These are phyloP conservation scores for Xerocomellus amylosporus DNA, from an alignment of 768 basidiomycete species.

Conservation along the genomic window DNA sequence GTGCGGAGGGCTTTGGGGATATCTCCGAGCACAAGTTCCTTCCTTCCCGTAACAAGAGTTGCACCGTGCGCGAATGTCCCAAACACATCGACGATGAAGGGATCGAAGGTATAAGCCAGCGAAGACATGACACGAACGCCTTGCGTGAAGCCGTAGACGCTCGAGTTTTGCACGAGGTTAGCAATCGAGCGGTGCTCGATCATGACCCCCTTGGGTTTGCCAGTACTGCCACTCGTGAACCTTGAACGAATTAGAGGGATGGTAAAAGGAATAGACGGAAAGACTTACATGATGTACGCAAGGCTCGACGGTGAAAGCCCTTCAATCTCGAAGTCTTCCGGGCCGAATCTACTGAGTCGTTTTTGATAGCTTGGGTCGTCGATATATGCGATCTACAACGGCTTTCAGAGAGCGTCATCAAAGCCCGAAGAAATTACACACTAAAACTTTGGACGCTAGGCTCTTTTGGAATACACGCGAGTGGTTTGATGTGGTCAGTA, in stretches of 20 bases:
- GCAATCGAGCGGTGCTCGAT: constrained; percentile 21
- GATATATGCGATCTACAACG: constrained; percentile 25
- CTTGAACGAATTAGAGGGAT: constrained; percentile 1
- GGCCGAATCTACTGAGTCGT: constrained; percentile 12
- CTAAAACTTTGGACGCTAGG: constrained; percentile 23
- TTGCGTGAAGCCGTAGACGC: constrained; percentile 21
- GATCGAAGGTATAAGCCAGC: constrained; percentile 31
- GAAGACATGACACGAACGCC: constrained; percentile 28
- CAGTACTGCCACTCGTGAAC: constrained; percentile 25
- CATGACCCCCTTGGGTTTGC: constrained; percentile 26
- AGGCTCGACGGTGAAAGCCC: constrained; percentile 21
- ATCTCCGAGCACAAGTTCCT: constrained; percentile 31
- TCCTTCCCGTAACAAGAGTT: constrained; percentile 20
- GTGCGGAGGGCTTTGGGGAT: constrained; percentile 26
- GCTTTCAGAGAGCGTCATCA: background rate
- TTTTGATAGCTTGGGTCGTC: constrained; percentile 29
- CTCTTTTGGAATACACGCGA: constrained; percentile 24
- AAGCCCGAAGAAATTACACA: background rate
- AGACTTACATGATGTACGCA: constrained; percentile 28
- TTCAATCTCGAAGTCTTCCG: constrained; percentile 21
- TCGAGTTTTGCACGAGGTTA: constrained; percentile 22
- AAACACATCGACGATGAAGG: constrained; percentile 20
- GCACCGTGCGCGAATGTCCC: constrained; percentile 20
- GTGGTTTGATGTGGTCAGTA: constrained; percentile 27
- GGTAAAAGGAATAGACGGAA: background rate